Conservation (phyloP, 345 rosid genomes). For the Brassica nigra region DNA sequence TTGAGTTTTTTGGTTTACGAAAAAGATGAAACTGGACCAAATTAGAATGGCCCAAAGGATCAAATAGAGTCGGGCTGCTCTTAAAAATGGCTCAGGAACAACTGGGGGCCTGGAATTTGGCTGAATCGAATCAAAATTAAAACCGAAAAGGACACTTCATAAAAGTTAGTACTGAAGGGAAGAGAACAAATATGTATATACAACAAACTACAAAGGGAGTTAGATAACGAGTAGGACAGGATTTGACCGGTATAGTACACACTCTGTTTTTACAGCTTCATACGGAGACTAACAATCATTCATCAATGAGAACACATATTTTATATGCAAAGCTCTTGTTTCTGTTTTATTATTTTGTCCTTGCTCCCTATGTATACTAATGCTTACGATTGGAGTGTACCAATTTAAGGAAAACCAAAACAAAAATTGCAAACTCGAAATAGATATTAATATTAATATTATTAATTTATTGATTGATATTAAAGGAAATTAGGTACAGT, state of each 20-base stretch:
- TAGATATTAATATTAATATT: background rate
- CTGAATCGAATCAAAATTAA: background rate
- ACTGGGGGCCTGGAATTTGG: background rate
- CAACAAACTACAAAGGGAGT: conserved; percentile 4
- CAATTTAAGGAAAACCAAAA: background rate
- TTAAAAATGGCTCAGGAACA: background rate
- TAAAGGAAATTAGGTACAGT: background rate
- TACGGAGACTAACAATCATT: conserved; percentile 34
- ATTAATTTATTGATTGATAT: background rate
- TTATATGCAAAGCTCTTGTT: background rate
- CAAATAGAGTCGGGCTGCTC: background rate
- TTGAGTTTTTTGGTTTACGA: background rate
- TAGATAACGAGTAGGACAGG: conserved; percentile 26
- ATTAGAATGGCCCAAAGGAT: conserved; percentile 14
- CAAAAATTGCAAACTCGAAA: background rate
- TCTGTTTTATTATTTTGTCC: background rate
- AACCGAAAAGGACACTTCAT: conserved; percentile 25
- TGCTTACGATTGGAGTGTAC: conserved; percentile 1
- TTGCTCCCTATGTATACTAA: conserved; percentile 1
- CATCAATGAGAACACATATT: conserved; percentile 31
- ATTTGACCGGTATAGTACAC: conserved; percentile 39
- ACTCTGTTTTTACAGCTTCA: conserved; percentile 24
- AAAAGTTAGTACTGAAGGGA: background rate
- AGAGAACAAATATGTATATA: background rate
- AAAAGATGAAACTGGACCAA: background rate